Percentiles rank a stretch among this genome's conserved stretches.
Conservation (phyloP, 805 yeast species). For the Candida awuae region DNA sequence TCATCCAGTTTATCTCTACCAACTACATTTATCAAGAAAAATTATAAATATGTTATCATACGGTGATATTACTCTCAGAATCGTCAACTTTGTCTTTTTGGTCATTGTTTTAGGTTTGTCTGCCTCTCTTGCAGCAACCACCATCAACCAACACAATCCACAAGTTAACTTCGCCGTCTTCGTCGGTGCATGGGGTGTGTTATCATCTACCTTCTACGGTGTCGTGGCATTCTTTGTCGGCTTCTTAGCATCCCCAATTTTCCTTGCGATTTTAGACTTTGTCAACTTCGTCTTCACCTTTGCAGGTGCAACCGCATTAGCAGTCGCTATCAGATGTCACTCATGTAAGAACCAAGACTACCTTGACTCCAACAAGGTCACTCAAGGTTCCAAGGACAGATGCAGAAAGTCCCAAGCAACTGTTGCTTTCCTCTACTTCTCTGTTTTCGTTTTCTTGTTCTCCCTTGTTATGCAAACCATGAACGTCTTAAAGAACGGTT, state of each 20-base stretch:
- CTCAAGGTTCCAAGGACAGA: slow-evolving; percentile 73
- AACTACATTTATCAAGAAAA: not conserved
- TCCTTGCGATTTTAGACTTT: slow-evolving; percentile 71
- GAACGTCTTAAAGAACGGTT: slow-evolving; percentile 48
- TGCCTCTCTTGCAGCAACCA: slow-evolving; percentile 75
- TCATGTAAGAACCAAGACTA: slow-evolving; percentile 68
- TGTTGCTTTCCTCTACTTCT: slow-evolving; percentile 75
- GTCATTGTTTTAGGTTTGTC: slow-evolving; percentile 78
- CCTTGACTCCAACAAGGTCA: slow-evolving; percentile 54
- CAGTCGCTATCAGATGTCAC: slow-evolving; percentile 81
- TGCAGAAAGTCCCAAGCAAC: slow-evolving; percentile 94
- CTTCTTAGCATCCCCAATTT: slow-evolving; percentile 80
- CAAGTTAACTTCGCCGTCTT: slow-evolving; percentile 88
- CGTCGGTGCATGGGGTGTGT: slow-evolving; percentile 77
- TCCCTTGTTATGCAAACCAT: slow-evolving; percentile 44
- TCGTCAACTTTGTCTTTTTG: slow-evolving; percentile 64
- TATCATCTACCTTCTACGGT: slow-evolving; percentile 77
- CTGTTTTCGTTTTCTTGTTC: slow-evolving; percentile 66
- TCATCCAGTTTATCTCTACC: not conserved
- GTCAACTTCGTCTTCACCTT: slow-evolving; percentile 86
- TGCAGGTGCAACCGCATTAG: slow-evolving; percentile 91
- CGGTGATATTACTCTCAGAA: slow-evolving; percentile 71
- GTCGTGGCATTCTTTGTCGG: slow-evolving; percentile 66
- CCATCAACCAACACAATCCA: slow-evolving; percentile 44
- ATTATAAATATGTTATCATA: slow-evolving; percentile 40